phyloP scores from a whole-genome alignment of 352 stramenopile species.

The Globisporangium rhizosaccharum region DNA sequence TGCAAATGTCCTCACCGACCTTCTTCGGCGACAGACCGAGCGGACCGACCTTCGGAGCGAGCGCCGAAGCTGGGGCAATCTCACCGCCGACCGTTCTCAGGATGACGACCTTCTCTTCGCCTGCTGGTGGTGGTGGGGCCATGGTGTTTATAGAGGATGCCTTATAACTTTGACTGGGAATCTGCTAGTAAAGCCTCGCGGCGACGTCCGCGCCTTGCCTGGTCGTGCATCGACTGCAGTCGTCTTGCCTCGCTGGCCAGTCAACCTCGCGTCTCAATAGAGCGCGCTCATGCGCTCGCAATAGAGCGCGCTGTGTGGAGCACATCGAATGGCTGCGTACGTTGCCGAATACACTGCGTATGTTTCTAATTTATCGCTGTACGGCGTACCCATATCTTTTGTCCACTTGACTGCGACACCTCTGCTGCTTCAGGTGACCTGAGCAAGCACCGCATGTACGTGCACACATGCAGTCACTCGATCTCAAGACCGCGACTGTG shows the following conservation, averaged over 20 bases:
- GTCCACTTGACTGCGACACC: too few species aligned
- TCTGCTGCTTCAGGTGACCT: too few species aligned
- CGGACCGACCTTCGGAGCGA: slow-evolving; percentile 99
- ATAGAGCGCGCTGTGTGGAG: background rate
- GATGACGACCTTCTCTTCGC: slow-evolving; percentile 93
- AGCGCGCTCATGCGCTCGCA: background rate
- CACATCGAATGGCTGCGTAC: too few species aligned
- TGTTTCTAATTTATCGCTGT: too few species aligned
- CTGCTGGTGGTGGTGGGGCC: slow-evolving; percentile 82
- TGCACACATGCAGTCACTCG: too few species aligned
- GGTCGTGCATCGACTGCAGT: background rate
- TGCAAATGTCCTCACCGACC: slow-evolving; percentile 99
- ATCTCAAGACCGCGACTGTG: too few species aligned
- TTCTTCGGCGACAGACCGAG: slow-evolving; percentile 99
- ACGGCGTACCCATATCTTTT: too few species aligned
- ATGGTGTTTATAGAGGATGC: slow-evolving; percentile 91
- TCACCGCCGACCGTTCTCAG: slow-evolving; percentile 99
- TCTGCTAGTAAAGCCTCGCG: slow-evolving; percentile 11
- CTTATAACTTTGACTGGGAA: slow-evolving; percentile 19
- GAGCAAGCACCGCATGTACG: too few species aligned
- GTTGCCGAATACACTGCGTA: too few species aligned
- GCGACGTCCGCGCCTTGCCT: background rate
- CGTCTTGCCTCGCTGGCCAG: background rate
- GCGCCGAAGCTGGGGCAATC: slow-evolving; percentile 96
- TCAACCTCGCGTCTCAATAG: background rate